A percentile compares a stretch with the other conserved stretches of the same genome.
Evolutionary conservation across 2,329 filamentous ascomycete species (phyloP).

Genomic region (Penicillium oxalicum): DNA sequence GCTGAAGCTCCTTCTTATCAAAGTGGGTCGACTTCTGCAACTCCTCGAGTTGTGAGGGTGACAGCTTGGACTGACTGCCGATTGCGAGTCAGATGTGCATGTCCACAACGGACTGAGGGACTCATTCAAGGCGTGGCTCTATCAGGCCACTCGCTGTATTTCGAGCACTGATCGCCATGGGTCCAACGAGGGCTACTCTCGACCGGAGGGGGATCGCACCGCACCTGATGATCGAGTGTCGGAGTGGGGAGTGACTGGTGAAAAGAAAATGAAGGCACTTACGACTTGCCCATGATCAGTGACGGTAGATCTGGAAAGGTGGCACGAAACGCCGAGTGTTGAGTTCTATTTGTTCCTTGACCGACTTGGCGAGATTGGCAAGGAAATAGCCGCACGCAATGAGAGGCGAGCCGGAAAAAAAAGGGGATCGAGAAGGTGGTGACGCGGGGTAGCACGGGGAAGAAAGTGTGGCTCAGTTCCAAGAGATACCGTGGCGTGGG

Average conservation of each 20-base stretch:
- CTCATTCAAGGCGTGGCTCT: no score
- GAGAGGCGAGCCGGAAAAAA: neutral
- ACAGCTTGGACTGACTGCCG: slow-evolving; percentile 91
- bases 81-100: neutral
- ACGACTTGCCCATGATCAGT: slow-evolving; percentile 35
- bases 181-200: no score
- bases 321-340: neutral
- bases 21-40: slow-evolving; percentile 97
- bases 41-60: slow-evolving; percentile 89
- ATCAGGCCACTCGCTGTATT: no score
- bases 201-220: no score
- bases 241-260: neutral
- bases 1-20: slow-evolving; percentile 98
- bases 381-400: neutral
- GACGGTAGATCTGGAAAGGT: slow-evolving; percentile 5
- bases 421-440: slow-evolving; percentile 5
- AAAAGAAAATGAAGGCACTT: slow-evolving; percentile 18
- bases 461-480: slow-evolving; percentile 16
- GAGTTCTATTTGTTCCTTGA: slow-evolving; percentile 4
- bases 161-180: no score
- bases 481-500: neutral
- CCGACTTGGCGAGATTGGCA: slow-evolving; percentile 1
- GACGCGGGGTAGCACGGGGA: slow-evolving; percentile 21
- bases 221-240: no score
- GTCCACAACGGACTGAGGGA: neutral